Conservation (phyloP, 202 grass and related monocot genomes). For the Eragrostis tef region DNA sequence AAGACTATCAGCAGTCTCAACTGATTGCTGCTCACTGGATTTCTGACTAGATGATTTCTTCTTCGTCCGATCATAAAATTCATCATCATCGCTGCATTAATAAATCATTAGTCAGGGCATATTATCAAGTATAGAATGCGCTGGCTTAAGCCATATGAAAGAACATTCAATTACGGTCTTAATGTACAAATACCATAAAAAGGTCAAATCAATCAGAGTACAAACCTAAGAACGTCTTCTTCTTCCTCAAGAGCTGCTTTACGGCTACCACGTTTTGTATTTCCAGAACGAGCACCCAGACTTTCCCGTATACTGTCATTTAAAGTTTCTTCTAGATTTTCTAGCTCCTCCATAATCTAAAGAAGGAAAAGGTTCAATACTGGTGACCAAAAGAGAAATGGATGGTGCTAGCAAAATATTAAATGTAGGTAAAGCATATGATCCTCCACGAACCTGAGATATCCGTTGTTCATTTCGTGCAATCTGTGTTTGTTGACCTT, state of each 20-base stretch:
- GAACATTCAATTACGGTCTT: constrained; percentile 1
- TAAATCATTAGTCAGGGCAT: constrained; percentile 24
- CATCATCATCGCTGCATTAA: constrained; percentile 81
- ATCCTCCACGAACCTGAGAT: constrained; percentile 66
- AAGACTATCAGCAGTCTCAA: constrained; percentile 95
- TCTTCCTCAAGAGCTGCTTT: constrained; percentile 78
- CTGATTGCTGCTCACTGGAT: constrained; percentile 59
- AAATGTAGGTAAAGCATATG: constrained; percentile 25
- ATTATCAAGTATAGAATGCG: constrained; percentile 22
- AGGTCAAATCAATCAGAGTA: constrained; percentile 26
- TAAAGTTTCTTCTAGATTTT: constrained; percentile 97
- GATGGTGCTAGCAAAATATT: constrained; percentile 25
- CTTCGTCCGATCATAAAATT: constrained; percentile 95
- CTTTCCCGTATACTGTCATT: constrained; percentile 98
- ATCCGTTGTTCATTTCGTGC: constrained; percentile 96
- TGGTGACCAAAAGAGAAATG: constrained; percentile 20
- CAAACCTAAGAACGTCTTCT: constrained; percentile 68
- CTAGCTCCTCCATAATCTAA: constrained; percentile 95
- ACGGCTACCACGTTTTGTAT: constrained; percentile 52
- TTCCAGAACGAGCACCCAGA: constrained; percentile 86
- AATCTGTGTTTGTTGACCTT: constrained; percentile 99
- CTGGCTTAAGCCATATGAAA: constrained; percentile 8
- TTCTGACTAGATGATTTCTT: constrained; percentile 62
- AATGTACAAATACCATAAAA: constrained; percentile 17
- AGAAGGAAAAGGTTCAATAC: constrained; percentile 37